phyloP scores from a whole-genome alignment of 2,329 filamentous ascomycete genomes.

The Grosmannia penicillata region DNA sequence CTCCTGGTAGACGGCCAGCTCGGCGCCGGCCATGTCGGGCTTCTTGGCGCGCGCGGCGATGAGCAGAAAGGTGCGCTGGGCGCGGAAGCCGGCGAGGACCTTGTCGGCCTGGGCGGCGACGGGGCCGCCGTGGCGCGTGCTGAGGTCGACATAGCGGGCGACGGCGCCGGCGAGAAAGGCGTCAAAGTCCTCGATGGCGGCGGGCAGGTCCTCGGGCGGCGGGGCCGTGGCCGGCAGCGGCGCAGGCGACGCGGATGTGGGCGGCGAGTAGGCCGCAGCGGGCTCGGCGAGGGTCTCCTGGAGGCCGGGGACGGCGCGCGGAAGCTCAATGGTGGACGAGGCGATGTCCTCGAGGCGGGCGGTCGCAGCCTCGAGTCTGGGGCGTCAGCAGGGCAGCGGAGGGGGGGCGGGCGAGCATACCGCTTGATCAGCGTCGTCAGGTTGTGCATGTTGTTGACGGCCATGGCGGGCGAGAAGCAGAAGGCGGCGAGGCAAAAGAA shows the following conservation, averaged over 20 bases:
- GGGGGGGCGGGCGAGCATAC: slow-evolving; percentile 33
- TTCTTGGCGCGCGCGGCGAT: slow-evolving; percentile 87
- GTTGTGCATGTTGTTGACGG: slow-evolving; percentile 82
- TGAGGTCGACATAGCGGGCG: slow-evolving; percentile 62
- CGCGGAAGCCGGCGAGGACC: slow-evolving; percentile 54
- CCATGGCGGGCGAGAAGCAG: slow-evolving; percentile 34
- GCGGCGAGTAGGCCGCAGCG: slow-evolving; percentile 15
- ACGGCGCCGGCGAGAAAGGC: slow-evolving; percentile 59
- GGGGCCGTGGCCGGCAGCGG: slow-evolving; percentile 25
- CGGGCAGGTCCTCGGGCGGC: slow-evolving; percentile 46
- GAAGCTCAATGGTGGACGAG: slow-evolving; percentile 50
- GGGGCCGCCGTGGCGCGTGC: slow-evolving; percentile 61
- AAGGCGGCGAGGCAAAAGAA: background rate
- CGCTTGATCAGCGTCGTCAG: slow-evolving; percentile 95
- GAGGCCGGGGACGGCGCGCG: slow-evolving; percentile 32
- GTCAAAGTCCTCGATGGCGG: slow-evolving; percentile 80
- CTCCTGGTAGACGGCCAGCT: slow-evolving; percentile 54
- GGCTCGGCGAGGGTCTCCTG: slow-evolving; percentile 23
- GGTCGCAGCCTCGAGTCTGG: slow-evolving; percentile 90
- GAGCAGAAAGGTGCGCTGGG: slow-evolving; percentile 76
- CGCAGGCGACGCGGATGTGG: slow-evolving; percentile 24
- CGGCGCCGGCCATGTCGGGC: slow-evolving; percentile 50
- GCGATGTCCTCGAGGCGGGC: slow-evolving; percentile 94
- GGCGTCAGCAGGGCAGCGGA: slow-evolving; percentile 29
- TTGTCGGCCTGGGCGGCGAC: slow-evolving; percentile 59